Conservation (phyloP, 169 alveolate genomes). For the Cryptosporidium viatorum region DNA sequence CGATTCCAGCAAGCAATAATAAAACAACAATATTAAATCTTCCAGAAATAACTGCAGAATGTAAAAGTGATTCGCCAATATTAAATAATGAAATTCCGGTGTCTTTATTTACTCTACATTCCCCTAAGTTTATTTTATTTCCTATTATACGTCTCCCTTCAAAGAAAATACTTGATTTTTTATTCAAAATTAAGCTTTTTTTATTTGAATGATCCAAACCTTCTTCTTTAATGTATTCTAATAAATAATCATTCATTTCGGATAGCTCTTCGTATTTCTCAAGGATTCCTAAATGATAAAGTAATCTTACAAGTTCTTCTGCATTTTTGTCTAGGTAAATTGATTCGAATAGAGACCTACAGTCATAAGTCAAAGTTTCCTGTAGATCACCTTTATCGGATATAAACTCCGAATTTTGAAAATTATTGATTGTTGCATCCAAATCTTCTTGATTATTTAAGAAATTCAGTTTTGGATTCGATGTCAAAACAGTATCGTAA, state of each 20-base stretch:
- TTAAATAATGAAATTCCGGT: slow-evolving; percentile 57
- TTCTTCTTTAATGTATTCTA: neutral
- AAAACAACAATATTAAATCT: slow-evolving; percentile 21
- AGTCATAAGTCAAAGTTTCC: neutral
- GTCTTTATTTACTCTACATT: slow-evolving; percentile 57
- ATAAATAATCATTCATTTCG: neutral
- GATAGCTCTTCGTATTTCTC: slow-evolving; percentile 24
- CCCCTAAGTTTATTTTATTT: slow-evolving; percentile 8
- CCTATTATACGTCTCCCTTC: slow-evolving; percentile 10
- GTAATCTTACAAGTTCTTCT: neutral
- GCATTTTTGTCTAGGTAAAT: slow-evolving; percentile 46
- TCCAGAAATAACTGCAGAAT: slow-evolving; percentile 72
- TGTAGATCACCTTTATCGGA: neutral
- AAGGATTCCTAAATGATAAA: neutral
- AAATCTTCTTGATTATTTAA: neutral
- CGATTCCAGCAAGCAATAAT: slow-evolving; percentile 15
- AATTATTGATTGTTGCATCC: neutral
- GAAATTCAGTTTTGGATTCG: neutral
- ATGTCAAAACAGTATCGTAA: neutral
- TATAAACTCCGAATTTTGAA: neutral
- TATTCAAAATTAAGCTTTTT: neutral
- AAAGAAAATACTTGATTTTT: slow-evolving; percentile 10
- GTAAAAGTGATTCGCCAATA: slow-evolving; percentile 51
- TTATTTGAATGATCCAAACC: neutral
- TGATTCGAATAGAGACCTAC: slow-evolving; percentile 46